These are phyloP conservation scores for Naematelia encephala DNA, from an alignment of 768 basidiomycete species.

Conservation along the genomic window DNA sequence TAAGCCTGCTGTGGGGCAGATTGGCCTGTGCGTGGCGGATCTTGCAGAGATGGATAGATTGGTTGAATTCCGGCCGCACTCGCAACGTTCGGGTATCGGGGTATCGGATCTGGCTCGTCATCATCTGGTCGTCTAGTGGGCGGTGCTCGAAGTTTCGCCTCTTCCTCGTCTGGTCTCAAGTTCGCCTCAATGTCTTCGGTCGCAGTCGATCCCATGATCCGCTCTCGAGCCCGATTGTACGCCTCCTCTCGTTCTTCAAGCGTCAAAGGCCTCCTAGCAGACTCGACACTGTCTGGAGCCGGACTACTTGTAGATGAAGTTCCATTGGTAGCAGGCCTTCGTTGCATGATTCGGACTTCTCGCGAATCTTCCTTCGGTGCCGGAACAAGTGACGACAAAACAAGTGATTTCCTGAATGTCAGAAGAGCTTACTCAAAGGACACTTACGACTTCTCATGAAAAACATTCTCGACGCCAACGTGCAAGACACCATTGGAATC, in stretches of 20 bases:
- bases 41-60: conserved; percentile 32
- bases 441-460: conserved; percentile 32
- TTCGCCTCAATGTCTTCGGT: background rate
- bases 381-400: conserved; percentile 28
- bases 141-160: background rate
- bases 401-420: conserved; percentile 20
- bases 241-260: conserved; percentile 41
- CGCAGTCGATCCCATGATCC: conserved; percentile 29
- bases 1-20: conserved; percentile 4
- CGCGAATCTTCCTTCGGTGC: conserved; percentile 19
- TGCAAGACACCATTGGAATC: conserved; percentile 25
- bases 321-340: conserved; percentile 3
- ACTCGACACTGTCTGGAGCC: background rate
- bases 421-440: background rate
- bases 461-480: conserved; percentile 24
- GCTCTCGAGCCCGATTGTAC: conserved; percentile 33
- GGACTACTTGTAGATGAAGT: background rate
- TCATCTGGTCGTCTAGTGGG: conserved; percentile 4
- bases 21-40: conserved; percentile 20
- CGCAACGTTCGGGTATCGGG: conserved; percentile 25
- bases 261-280: conserved; percentile 20
- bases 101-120: conserved; percentile 37
- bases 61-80: conserved; percentile 15
- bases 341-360: conserved; percentile 39
- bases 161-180: conserved; percentile 3